Base-by-base conservation (phyloP, 1,139 yeast genomes). In the Pichia cactophila region DNA sequence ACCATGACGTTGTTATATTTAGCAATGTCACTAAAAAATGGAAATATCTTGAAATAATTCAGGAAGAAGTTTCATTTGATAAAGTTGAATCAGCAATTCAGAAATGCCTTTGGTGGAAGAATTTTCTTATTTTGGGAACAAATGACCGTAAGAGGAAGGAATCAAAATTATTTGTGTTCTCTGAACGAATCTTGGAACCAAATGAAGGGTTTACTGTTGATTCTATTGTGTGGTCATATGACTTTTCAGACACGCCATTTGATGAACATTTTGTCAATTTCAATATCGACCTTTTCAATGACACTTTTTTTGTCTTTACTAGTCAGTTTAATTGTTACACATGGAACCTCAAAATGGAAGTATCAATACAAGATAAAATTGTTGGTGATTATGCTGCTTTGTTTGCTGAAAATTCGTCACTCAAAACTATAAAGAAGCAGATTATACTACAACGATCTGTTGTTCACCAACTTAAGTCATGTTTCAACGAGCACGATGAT, bases 11-110 rank as follows among this genome's bases (percentile, higher is more conserved):
- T 4, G 44, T 67, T 28, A 50, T 69, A 3, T 67, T 66, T 50
- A 61, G 65, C 29, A 47, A 61, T 16, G 17, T 50, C 7, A 58
- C 58, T 2, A 57, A 60, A 36, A 58, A 56, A 36, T 71, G 74
- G 74, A 66, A 66, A 50, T 56, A 58, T 36, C 61, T 69, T 44
- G 61, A 58, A 35, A 58, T 52, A 26, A 54, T 59, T 1, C 64
- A 66, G 26, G 54, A 55, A 10, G 55, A 51, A 20, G 43, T 60
- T 7, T 43, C 61, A 26, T 52, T 66, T 33, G 61, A 65, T 49
- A 58, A 61, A n/a, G 46, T 55, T 10, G 41, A 45, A n/a, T 61
- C 54, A 45, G 56, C 61, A 5, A 61, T 64, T 37, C 56, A 54
- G 40, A 44, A 56, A 20, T 61, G 66, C 42, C 41, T 58, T 3